phyloP scores from a whole-genome alignment of 2,329 filamentous ascomycete species.

The Aspergillus ruber region DNA sequence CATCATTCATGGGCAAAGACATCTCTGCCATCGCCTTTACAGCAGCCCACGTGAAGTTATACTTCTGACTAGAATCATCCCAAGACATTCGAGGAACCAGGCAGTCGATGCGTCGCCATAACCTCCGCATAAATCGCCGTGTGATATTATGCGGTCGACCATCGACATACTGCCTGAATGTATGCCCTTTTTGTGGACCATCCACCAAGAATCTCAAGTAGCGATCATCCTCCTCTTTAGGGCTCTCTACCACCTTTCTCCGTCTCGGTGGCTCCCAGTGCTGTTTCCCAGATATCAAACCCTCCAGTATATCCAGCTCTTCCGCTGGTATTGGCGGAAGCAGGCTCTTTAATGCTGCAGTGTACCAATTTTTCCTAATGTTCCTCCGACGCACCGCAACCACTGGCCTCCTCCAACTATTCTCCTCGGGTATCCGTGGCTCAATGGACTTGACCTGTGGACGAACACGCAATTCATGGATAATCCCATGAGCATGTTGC shows the following conservation, averaged over 20 bases:
- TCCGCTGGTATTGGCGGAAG: slow-evolving; percentile 35
- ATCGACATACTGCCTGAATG: slow-evolving; percentile 25
- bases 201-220: slow-evolving; percentile 25
- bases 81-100: slow-evolving; percentile 25
- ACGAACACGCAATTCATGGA: slow-evolving; percentile 18
- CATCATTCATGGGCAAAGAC: slow-evolving; percentile 43
- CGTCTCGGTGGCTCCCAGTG: slow-evolving; percentile 26
- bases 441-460: slow-evolving; percentile 17
- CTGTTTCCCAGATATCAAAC: slow-evolving; percentile 25
- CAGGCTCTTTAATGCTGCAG: slow-evolving; percentile 19
- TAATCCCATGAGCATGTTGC: slow-evolving; percentile 25
- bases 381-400: slow-evolving; percentile 25
- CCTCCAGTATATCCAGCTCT: slow-evolving; percentile 29
- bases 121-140: slow-evolving; percentile 30
- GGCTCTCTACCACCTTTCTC: slow-evolving; percentile 10
- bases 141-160: slow-evolving; percentile 38
- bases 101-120: slow-evolving; percentile 32
- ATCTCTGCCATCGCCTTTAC: slow-evolving; percentile 9
- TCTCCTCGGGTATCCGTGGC: slow-evolving; percentile 28
- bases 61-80: slow-evolving; percentile 15
- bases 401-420: slow-evolving; percentile 31
- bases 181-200: slow-evolving; percentile 31
- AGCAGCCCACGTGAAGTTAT: slow-evolving; percentile 25
- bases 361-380: slow-evolving; percentile 34
- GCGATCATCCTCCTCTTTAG: slow-evolving; percentile 2